Percentiles rank a stretch among this genome's conserved stretches.
phyloP scores from a whole-genome alignment of 164 flowering plant species.

The Umbilicus rupestris region DNA sequence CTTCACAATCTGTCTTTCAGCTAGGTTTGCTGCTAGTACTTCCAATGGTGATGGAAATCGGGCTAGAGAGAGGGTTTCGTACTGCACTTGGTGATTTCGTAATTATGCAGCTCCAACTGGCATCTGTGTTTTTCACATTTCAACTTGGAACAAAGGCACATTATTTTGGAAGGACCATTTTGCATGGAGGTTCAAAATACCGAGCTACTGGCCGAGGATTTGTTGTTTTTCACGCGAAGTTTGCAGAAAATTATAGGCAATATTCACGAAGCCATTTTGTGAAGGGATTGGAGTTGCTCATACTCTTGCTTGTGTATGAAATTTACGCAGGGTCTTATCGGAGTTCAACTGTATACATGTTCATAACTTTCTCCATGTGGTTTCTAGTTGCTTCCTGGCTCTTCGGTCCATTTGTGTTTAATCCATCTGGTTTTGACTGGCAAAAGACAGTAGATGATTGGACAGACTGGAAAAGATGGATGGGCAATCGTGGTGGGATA shows the following conservation, averaged over 20 bases:
- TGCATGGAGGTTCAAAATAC: slow-evolving; percentile 96
- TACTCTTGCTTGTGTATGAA: slow-evolving; percentile 60
- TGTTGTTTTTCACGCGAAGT: slow-evolving; percentile 90
- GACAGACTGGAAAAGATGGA: slow-evolving; percentile 99
- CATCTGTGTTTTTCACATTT: slow-evolving; percentile 95
- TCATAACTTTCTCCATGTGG: slow-evolving; percentile 93
- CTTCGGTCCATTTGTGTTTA: slow-evolving; percentile 92
- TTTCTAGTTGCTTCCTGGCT: slow-evolving; percentile 91
- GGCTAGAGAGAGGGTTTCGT: slow-evolving; percentile 89
- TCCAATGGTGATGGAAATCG: slow-evolving; percentile 98
- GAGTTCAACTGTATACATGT: slow-evolving; percentile 57
- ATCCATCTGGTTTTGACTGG: slow-evolving; percentile 99
- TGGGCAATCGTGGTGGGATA: slow-evolving; percentile 97
- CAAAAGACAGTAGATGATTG: slow-evolving; percentile 98
- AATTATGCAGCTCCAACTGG: slow-evolving; percentile 92
- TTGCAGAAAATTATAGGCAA: slow-evolving; percentile 79
- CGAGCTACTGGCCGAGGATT: slow-evolving; percentile 94
- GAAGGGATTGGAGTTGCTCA: slow-evolving; percentile 75
- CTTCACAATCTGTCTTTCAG: slow-evolving; percentile 79
- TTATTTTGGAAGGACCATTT: slow-evolving; percentile 84
- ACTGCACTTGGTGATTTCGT: slow-evolving; percentile 81
- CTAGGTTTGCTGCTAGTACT: slow-evolving; percentile 75
- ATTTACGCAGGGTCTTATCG: slow-evolving; percentile 72
- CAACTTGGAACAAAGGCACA: slow-evolving; percentile 96
- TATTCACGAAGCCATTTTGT: slow-evolving; percentile 97